Evolutionary conservation across 140 eudicot species (phyloP).

Genomic region (Cichorium intybus): DNA sequence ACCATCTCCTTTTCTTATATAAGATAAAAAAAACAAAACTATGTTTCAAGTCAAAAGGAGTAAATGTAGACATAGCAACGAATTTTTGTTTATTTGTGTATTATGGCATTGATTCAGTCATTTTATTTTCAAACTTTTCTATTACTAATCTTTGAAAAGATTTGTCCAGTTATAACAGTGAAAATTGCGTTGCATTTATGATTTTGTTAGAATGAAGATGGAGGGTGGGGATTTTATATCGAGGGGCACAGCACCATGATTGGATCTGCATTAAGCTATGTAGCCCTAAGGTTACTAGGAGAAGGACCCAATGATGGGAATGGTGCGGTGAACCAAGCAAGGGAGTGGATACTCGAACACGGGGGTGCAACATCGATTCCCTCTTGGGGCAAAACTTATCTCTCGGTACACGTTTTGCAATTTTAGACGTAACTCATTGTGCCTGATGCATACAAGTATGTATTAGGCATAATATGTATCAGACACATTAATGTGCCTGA

Average conservation of each 20-base stretch:
- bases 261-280: constrained; percentile 52
- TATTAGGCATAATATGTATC: background rate
- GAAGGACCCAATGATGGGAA: constrained; percentile 55
- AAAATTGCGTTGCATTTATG: background rate
- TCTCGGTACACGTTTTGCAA: constrained; percentile 30
- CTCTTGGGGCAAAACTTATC: constrained; percentile 65
- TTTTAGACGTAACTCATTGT: background rate
- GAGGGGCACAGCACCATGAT: constrained; percentile 59
- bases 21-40: background rate
- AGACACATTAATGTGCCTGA: background rate
- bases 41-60: too few relatives aligned
- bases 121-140: too few relatives aligned
- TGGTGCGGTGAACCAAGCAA: constrained; percentile 39
- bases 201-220: constrained; percentile 53
- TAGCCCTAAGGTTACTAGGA: constrained; percentile 50
- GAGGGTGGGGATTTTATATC: constrained; percentile 68
- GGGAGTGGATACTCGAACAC: constrained; percentile 52
- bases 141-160: too few relatives aligned
- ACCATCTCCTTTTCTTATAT: background rate
- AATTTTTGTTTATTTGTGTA: too few relatives aligned
- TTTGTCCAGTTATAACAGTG: too few relatives aligned
- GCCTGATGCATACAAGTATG: background rate
- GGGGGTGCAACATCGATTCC: constrained; percentile 57
- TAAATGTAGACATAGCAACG: too few relatives aligned
- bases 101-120: too few relatives aligned